phyloP scores from a whole-genome alignment of 2,329 filamentous ascomycete species.

The Phialemonium atrogriseum region DNA sequence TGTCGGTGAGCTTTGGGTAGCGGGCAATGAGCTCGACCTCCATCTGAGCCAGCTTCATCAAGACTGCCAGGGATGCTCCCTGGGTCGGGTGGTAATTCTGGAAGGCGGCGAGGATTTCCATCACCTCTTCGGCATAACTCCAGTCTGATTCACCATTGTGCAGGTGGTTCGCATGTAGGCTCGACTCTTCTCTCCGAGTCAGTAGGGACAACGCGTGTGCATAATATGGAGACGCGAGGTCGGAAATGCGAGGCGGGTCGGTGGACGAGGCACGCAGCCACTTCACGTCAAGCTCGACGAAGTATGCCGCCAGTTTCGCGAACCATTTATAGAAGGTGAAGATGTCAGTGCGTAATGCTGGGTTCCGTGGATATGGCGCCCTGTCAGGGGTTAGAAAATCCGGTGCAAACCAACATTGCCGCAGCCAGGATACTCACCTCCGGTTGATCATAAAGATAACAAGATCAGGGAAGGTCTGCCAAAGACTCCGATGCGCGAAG shows the following conservation, averaged over 20 bases:
- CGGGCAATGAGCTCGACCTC: constrained; percentile 31
- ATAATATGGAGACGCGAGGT: constrained; percentile 35
- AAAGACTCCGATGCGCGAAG: constrained; percentile 37
- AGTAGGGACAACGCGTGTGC: constrained; percentile 34
- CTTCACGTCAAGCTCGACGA: constrained; percentile 40
- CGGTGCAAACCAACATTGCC: neutral
- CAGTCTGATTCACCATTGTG: constrained; percentile 12
- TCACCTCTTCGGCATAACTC: constrained; percentile 21
- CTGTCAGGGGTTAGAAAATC: constrained; percentile 16
- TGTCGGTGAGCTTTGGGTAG: constrained; percentile 38
- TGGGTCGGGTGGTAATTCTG: constrained; percentile 20
- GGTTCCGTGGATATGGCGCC: constrained; percentile 14
- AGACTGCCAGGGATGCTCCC: constrained; percentile 31
- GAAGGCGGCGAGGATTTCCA: constrained; percentile 36
- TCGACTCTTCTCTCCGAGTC: constrained; percentile 22
- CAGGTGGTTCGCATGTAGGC: constrained; percentile 6
- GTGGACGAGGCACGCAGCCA: constrained; percentile 17
- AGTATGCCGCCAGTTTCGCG: constrained; percentile 41
- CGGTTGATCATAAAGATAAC: constrained; percentile 23
- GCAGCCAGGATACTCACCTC: constrained; percentile 9
- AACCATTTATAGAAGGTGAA: constrained; percentile 31
- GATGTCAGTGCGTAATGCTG: constrained; percentile 22
- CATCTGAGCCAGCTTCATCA: constrained; percentile 33
- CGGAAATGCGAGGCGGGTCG: constrained; percentile 24
- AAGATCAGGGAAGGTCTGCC: constrained; percentile 43